Evolutionary conservation across 2,329 filamentous ascomycete species (phyloP), one percentile per base, ranked within the genome.

Genomic region (Trichophyton verrucosum): DNA sequence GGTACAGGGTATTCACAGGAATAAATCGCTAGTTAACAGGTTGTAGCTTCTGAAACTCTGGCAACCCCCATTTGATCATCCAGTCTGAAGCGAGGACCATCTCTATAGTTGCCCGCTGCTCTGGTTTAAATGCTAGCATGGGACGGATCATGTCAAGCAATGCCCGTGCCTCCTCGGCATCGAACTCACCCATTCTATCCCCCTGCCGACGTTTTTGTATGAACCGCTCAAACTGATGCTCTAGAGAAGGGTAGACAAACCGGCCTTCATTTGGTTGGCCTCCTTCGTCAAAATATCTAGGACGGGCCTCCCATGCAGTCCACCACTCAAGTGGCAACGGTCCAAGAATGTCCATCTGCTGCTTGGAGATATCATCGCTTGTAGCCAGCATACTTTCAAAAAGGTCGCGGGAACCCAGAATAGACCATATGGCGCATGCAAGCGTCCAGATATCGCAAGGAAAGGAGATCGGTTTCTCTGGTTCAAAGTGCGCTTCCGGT

Each of bases 391-490:
- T 22, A 6, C 36, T 33, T 17, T 61, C 65, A 30, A 69, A 63
- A 30, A 69, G 62, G 5, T 65, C 51, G 42, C 63, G 60, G 4
- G 61, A 53, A 2, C 65, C 66, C 15, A 75, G 61, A 1, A 74
- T 62, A 38, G 62, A 67, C 61, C 67, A 74, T n/a, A 74, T 69
- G 0, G 64, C 58, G 58, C 70, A 73, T 0, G 65, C 67, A 2
- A 74, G 66, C 38, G 68, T 72, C 72, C 71, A 74, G 13, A 65
- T 61, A 38, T 64, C 63, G 20, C 38, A 7, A 6, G 61, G 42
- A 20, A 61, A 64, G 1, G 61, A 62, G 2, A 61, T 17, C 3
- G 59, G 36, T n/a, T 59, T 57, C 1, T 57, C 15, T 9, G 47
- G 62, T 13, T 42, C 44, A 30, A 64, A 64, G 3, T 51, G 36